A percentile compares a stretch with the other conserved stretches of the same genome.
phyloP scores from a whole-genome alignment of 1,284 basidiomycete genomes.

The Naganishia albida region DNA sequence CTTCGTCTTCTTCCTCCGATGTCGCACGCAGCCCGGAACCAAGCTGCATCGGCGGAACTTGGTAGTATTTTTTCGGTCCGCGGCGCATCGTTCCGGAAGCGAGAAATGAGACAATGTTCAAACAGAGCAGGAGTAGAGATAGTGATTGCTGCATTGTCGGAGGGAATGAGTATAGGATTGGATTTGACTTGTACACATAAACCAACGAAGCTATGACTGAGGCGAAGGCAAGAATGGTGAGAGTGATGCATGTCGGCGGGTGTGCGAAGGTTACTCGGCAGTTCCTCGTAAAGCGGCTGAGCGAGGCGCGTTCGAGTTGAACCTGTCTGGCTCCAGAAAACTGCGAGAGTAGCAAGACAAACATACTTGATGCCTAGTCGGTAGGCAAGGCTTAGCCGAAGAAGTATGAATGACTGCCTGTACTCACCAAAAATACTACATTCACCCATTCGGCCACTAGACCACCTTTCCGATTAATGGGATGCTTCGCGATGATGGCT shows the following conservation, averaged over 20 bases:
- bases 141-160: neutral
- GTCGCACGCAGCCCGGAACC: conserved; percentile 40
- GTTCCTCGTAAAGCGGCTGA: no score
- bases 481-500: neutral
- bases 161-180: neutral
- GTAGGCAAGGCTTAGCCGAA: no score
- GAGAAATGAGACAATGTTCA: conserved; percentile 29
- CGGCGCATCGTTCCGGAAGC: conserved; percentile 44
- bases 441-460: neutral
- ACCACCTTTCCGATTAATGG: neutral
- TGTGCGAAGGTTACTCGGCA: neutral
- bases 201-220: neutral
- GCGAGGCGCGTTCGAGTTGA: no score
- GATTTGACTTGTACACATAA: neutral
- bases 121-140: neutral
- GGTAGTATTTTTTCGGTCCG: conserved; percentile 44
- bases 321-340: no score
- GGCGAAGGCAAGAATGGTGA: neutral
- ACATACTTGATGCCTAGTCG: neutral
- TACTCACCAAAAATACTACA: conserved; percentile 3
- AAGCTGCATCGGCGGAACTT: conserved; percentile 40
- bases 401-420: no score
- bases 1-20: neutral
- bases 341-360: neutral
- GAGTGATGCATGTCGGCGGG: neutral